Evolutionary conservation across 441 rosid species (phyloP), one percentile per base, ranked within the genome.

Genomic region (Pelargonium australe): DNA sequence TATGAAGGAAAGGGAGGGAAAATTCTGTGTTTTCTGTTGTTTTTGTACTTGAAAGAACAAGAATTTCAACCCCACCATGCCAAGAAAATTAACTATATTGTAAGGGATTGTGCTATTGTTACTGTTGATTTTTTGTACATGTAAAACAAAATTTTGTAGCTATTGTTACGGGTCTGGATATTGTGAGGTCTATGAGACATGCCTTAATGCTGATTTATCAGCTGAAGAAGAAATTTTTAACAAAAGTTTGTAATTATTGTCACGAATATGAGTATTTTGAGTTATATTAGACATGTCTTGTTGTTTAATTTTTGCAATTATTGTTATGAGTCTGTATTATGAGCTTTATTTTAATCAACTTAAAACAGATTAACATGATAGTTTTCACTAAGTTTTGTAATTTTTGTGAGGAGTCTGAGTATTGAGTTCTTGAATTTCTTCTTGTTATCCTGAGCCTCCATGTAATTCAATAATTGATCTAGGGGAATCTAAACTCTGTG

Each of bases 401-500:
- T 47, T 5, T 7, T 53, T 16, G 17, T 6, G 3, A 53, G 0
- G 1, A 4, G 8, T 4, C 2, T 55, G 61, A 51, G 57, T n/a
- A 4, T 51, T 51, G 57, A 51, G 57, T 34, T 34, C 40, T 34
- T 34, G 40, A 34, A 34, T 16, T 17, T 55, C 23, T 55, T 51
- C 17, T 51, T 51, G 57, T 51, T 51, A 51, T 51, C n/a, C 57
- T 1, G 16, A 51, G 16, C 16, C 16, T 0, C 5, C 57, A 12
- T 51, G 11, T 12, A n/a, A 51, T 51, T 55, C 23, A 16, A 55
- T 55, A 16, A 55, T 16, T 55, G 61, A 55, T 55, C 10, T 55
- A 51, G 14, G 31, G 51, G 57, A 57, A 23, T 74, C 53, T 57
- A 65, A 69, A 66, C 69, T 76, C 77, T 73, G 76, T 74, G 77